Conservation (phyloP, 495 filamentous ascomycete genomes). For the Neurospora tetrasperma region DNA sequence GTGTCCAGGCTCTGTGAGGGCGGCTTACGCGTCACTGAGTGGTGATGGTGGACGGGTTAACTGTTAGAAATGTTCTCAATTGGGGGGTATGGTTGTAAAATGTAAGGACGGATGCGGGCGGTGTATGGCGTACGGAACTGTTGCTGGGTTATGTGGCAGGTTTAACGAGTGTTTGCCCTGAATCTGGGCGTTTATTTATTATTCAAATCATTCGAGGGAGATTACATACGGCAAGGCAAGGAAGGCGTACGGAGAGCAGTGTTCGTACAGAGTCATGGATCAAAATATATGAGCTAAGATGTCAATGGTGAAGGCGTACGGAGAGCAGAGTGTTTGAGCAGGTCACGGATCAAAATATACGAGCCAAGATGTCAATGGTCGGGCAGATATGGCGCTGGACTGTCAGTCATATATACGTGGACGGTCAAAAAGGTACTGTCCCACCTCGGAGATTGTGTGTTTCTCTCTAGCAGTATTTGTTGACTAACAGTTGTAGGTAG, state of each 20-base stretch:
- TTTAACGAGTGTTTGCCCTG: background rate
- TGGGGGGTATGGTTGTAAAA: background rate
- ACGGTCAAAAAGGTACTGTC: background rate
- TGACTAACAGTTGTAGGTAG: too few relatives aligned
- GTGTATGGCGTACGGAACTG: background rate
- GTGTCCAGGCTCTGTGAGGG: constrained; percentile 64
- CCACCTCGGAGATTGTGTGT: too few relatives aligned
- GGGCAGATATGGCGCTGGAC: background rate
- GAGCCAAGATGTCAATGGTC: background rate
- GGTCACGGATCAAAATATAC: background rate
- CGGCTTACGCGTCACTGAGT: background rate
- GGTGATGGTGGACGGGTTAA: background rate
- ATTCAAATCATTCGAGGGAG: background rate
- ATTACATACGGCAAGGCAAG: background rate
- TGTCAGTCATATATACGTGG: background rate
- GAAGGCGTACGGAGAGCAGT: background rate
- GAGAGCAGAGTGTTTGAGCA: background rate
- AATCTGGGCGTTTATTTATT: background rate
- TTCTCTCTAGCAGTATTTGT: too few relatives aligned
- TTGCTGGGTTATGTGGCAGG: background rate
- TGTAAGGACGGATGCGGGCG: background rate
- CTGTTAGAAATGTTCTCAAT: background rate
- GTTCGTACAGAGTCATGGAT: background rate
- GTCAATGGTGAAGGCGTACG: background rate
- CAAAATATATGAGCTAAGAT: background rate